phyloP scores from a whole-genome alignment of 176 grass and related monocot species.

The Phoenix roebelenii region DNA sequence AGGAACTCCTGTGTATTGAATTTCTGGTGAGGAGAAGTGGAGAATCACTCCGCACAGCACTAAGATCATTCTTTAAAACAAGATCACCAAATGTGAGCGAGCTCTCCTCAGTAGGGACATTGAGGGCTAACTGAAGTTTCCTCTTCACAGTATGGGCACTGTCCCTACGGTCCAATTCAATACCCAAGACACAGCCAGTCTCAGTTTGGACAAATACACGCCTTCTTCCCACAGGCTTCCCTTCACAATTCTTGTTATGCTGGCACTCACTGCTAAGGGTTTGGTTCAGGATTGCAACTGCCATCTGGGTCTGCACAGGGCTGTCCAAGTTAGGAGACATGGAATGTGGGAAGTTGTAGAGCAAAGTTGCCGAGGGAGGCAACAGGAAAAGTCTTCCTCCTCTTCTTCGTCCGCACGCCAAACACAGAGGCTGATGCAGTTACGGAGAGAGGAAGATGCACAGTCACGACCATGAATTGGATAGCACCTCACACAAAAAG shows the following conservation, averaged over 20 bases:
- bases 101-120: slow-evolving; percentile 17
- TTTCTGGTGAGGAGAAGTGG: slow-evolving; percentile 8
- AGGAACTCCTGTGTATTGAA: slow-evolving; percentile 15
- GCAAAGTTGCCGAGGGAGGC: background rate
- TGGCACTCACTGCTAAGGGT: background rate
- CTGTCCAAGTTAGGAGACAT: slow-evolving; percentile 14
- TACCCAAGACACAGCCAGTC: background rate
- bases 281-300: slow-evolving; percentile 1
- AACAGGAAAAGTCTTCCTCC: background rate
- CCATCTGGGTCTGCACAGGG: slow-evolving; percentile 15
- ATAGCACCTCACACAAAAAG: slow-evolving; percentile 3
- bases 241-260: background rate
- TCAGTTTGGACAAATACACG: slow-evolving; percentile 14
- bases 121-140: slow-evolving; percentile 15
- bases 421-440: slow-evolving; percentile 16
- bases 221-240: slow-evolving; percentile 3
- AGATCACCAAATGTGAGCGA: slow-evolving; percentile 13
- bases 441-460: slow-evolving; percentile 17
- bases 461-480: slow-evolving; percentile 10
- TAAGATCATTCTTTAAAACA: slow-evolving; percentile 20
- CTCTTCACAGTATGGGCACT: slow-evolving; percentile 21
- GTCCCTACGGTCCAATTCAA: slow-evolving; percentile 10
- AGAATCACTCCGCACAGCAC: slow-evolving; percentile 4
- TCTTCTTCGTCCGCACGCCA: slow-evolving; percentile 24
- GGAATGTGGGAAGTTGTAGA: background rate